Percentiles rank a stretch among this genome's conserved stretches.
Conservation (phyloP, 768 basidiomycete species). For the Trametes cubensis region DNA sequence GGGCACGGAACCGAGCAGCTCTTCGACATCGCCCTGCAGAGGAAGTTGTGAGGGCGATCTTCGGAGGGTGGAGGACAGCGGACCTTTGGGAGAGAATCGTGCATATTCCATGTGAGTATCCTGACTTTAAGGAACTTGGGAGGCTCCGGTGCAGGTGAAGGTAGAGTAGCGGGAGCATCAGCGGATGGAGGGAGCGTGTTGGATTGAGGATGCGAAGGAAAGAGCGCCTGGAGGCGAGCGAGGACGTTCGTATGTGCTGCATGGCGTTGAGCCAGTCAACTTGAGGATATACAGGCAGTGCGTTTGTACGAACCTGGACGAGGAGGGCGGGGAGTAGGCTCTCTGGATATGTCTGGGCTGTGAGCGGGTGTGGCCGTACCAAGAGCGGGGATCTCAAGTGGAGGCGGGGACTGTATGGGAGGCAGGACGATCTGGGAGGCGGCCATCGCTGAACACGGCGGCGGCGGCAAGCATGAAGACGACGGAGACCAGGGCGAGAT, state of each 20-base stretch:
- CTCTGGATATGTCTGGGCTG: conserved; percentile 14
- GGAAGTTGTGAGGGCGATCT: conserved; percentile 11
- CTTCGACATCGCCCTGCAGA: conserved; percentile 70
- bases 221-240: conserved; percentile 54
- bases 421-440: conserved; percentile 19
- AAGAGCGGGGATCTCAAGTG: conserved; percentile 21
- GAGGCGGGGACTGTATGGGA: conserved; percentile 23
- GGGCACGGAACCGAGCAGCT: conserved; percentile 66
- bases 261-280: neutral
- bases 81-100: conserved; percentile 79
- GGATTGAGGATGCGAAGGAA: conserved; percentile 41
- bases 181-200: conserved; percentile 25
- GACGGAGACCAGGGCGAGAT: neutral
- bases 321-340: conserved; percentile 15
- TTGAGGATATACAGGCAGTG: no score
- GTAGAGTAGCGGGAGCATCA: conserved; percentile 28
- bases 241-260: conserved; percentile 37
- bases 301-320: conserved; percentile 7
- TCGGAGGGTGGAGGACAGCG: neutral
- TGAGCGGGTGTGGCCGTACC: neutral
- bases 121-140: conserved; percentile 62
- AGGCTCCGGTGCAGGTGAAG: conserved; percentile 28
- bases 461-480: neutral
- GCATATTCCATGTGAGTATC: conserved; percentile 85
- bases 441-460: conserved; percentile 1